Evolutionary conservation across 2,329 filamentous ascomycete genomes (phyloP).

Genomic region (Scleromitrula shiraiana): DNA sequence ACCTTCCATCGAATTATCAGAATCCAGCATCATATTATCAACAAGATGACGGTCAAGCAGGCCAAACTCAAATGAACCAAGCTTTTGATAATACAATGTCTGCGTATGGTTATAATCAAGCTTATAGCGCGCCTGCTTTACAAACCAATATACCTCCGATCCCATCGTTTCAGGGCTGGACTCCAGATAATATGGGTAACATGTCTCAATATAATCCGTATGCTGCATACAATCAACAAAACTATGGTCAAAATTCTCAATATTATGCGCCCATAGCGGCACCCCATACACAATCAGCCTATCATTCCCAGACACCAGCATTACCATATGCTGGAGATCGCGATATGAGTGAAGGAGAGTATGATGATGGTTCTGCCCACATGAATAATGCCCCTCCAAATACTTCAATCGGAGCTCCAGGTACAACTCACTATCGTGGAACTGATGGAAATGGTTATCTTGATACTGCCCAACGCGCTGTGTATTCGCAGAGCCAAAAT

Average conservation of each 20-base stretch:
- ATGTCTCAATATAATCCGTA: constrained; percentile 20
- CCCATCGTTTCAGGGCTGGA: constrained; percentile 28
- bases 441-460: constrained; percentile 19
- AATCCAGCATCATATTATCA: constrained; percentile 23
- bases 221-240: constrained; percentile 12
- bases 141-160: constrained; percentile 23
- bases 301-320: constrained; percentile 3
- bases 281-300: constrained; percentile 1
- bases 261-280: constrained; percentile 6
- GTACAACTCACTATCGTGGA: constrained; percentile 26
- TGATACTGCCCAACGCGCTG: constrained; percentile 19
- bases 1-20: constrained; percentile 19
- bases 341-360: constrained; percentile 65
- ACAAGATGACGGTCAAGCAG: constrained; percentile 17
- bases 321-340: constrained; percentile 53
- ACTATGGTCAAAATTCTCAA: constrained; percentile 19
- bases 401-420: constrained; percentile 13
- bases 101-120: constrained; percentile 26
- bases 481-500: constrained; percentile 17
- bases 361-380: constrained; percentile 38
- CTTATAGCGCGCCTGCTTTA: constrained; percentile 22
- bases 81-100: constrained; percentile 21
- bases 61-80: constrained; percentile 18
- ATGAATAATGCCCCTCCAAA: constrained; percentile 8
- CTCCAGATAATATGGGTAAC: constrained; percentile 23